phyloP scores from a whole-genome alignment of 139 green algal genomes.

The Edaphochlamys debaryana region DNA sequence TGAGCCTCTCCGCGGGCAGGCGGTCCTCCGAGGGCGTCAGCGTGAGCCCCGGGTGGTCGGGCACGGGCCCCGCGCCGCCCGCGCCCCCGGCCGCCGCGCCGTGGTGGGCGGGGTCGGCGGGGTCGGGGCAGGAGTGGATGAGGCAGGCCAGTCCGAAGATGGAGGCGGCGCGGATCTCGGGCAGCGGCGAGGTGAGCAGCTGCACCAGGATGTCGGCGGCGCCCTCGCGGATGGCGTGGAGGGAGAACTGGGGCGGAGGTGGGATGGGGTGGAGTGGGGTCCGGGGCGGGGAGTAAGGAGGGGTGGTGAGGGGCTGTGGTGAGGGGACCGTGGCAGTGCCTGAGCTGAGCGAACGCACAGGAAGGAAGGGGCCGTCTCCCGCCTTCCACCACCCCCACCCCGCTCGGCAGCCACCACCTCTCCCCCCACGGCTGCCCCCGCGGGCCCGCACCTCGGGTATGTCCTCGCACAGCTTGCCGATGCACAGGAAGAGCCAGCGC shows the following conservation, averaged over 20 bases:
- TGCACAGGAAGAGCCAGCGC: conserved; percentile 92
- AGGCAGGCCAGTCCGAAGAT: conserved; percentile 87
- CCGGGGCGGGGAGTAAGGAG: no score
- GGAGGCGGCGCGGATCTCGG: conserved; percentile 89
- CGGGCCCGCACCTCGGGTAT: conserved; percentile 67
- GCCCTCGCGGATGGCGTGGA: conserved; percentile 64
- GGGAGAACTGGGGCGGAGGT: conserved; percentile 36
- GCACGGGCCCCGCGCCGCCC: not conserved
- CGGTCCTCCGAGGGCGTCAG: conserved; percentile 55
- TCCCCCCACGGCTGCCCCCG: not conserved
- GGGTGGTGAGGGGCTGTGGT: no score
- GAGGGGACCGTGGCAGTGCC: no score
- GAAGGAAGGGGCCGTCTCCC: no score
- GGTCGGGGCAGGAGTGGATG: conserved; percentile 65
- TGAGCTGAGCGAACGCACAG: no score
- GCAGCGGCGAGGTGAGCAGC: conserved; percentile 65
- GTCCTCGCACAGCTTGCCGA: conserved; percentile 88
- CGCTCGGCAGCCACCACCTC: no score
- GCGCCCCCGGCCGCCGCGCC: not conserved
- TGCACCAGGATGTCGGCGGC: conserved; percentile 64
- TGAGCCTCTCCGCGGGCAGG: conserved; percentile 61
- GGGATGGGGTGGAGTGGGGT: not conserved
- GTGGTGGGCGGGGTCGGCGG: not conserved
- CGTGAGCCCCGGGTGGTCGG: conserved; percentile 4
- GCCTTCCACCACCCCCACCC: no score